These are phyloP conservation scores for Neurospora africana DNA, from an alignment of 495 filamentous ascomycete species.

Conservation along the genomic window DNA sequence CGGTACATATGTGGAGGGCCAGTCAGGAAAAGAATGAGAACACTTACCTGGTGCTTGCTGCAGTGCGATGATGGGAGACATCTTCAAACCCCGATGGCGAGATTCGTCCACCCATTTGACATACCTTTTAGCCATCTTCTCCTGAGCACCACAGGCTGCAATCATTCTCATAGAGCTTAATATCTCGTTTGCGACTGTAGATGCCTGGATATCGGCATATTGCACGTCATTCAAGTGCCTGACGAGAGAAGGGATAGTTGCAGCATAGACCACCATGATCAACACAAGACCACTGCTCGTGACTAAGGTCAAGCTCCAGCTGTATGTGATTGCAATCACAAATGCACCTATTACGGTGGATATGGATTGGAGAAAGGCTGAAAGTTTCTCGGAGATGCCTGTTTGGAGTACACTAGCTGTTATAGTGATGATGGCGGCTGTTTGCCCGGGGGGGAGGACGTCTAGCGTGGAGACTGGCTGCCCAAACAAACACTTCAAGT, in stretches of 20 bases:
- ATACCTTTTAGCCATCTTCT: constrained; percentile 43
- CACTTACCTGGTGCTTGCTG: constrained; percentile 33
- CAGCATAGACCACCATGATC: constrained; percentile 44
- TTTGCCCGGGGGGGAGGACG: constrained; percentile 40
- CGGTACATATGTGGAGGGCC: background rate
- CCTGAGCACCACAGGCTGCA: constrained; percentile 52
- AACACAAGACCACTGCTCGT: constrained; percentile 47
- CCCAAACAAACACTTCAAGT: constrained; percentile 40
- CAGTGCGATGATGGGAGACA: constrained; percentile 37
- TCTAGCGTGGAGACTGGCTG: constrained; percentile 45
- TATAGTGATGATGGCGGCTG: constrained; percentile 51
- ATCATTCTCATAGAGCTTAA: constrained; percentile 49
- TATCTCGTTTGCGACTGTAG: constrained; percentile 48
- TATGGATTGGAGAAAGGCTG: constrained; percentile 41
- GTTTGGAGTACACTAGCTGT: constrained; percentile 54
- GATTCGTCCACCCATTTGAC: constrained; percentile 47
- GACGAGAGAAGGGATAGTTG: constrained; percentile 45
- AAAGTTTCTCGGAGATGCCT: constrained; percentile 56
- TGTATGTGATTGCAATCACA: constrained; percentile 44
- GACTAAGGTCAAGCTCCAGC: constrained; percentile 47
- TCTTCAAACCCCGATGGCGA: constrained; percentile 39
- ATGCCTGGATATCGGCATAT: constrained; percentile 48
- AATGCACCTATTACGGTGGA: constrained; percentile 41
- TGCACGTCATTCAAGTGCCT: constrained; percentile 45
- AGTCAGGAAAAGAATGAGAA: background rate